phyloP scores from a whole-genome alignment of 2,329 filamentous ascomycete species.

The Stagonosporopsis cucurbitacearum region DNA sequence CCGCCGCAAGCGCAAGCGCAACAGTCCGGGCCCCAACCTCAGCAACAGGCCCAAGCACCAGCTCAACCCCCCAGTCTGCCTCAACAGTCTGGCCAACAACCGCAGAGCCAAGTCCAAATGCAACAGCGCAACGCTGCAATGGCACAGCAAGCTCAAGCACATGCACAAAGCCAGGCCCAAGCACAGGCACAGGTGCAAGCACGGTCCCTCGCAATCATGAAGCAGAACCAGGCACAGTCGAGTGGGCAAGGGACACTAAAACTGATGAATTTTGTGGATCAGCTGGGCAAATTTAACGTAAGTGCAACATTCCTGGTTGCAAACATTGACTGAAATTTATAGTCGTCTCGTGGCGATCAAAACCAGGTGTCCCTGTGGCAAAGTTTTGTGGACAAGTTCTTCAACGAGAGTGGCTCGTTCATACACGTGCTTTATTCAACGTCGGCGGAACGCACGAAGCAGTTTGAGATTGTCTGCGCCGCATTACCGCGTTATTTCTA shows the following conservation, averaged over 20 bases:
- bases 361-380: conserved; percentile 81
- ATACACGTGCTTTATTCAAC: conserved; percentile 69
- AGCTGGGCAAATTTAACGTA: conserved; percentile 64
- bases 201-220: conserved; percentile 42
- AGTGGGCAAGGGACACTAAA: conserved; percentile 55
- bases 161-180: conserved; percentile 26
- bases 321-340: conserved; percentile 10
- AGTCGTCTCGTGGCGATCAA: conserved; percentile 44
- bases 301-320: conserved; percentile 37
- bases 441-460: conserved; percentile 70
- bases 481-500: conserved; percentile 88
- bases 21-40: conserved; percentile 51
- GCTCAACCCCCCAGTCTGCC: conserved; percentile 45
- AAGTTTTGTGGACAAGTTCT: conserved; percentile 79
- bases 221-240: conserved; percentile 33
- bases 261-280: conserved; percentile 63
- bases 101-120: conserved; percentile 45
- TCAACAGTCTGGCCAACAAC: conserved; percentile 42
- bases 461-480: conserved; percentile 83
- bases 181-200: conserved; percentile 28
- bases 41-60: conserved; percentile 52
- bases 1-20: conserved; percentile 46
- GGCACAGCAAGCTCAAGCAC: conserved; percentile 27
- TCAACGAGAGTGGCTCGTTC: conserved; percentile 77
- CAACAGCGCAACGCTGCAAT: conserved; percentile 28